A percentile compares a stretch with the other conserved stretches of the same genome.
phyloP scores from a whole-genome alignment of 108 stramenopile genomes.

The Cyclotella distinguenda region DNA sequence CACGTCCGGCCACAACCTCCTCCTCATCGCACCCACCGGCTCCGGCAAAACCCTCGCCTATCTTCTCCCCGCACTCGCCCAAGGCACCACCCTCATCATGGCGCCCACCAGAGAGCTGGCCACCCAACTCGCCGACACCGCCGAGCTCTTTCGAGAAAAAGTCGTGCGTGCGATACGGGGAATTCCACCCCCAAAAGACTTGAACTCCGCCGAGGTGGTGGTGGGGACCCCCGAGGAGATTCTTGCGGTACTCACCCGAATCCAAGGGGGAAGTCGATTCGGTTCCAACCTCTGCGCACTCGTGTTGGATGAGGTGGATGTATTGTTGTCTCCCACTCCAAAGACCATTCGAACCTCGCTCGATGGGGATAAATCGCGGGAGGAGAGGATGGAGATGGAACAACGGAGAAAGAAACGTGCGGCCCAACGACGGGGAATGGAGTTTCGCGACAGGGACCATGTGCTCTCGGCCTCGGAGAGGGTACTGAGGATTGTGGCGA shows the following conservation, averaged over 20 bases:
- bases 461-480: slow-evolving; percentile 2
- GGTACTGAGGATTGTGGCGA: slow-evolving; percentile 7
- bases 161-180: slow-evolving; percentile 53
- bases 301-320: slow-evolving; percentile 62
- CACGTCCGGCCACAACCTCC: slow-evolving; percentile 34
- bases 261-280: slow-evolving; percentile 45
- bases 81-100: slow-evolving; percentile 24
- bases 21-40: slow-evolving; percentile 55
- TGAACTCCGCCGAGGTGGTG: slow-evolving; percentile 36
- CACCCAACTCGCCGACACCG: slow-evolving; percentile 47
- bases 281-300: slow-evolving; percentile 40
- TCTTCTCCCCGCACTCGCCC: slow-evolving; percentile 39
- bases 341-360: slow-evolving; percentile 51
- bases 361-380: slow-evolving; percentile 29
- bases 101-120: slow-evolving; percentile 53
- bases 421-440: slow-evolving; percentile 49
- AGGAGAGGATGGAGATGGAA: slow-evolving; percentile 38
- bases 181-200: slow-evolving; percentile 35
- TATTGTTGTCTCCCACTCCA: slow-evolving; percentile 48
- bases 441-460: slow-evolving; percentile 32
- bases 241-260: slow-evolving; percentile 43
- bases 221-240: slow-evolving; percentile 56
- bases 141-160: slow-evolving; percentile 31
- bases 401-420: slow-evolving; percentile 54
- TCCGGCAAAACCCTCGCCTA: slow-evolving; percentile 53